phyloP scores from a whole-genome alignment of 257 asterid species.

The Apocynum venetum region DNA sequence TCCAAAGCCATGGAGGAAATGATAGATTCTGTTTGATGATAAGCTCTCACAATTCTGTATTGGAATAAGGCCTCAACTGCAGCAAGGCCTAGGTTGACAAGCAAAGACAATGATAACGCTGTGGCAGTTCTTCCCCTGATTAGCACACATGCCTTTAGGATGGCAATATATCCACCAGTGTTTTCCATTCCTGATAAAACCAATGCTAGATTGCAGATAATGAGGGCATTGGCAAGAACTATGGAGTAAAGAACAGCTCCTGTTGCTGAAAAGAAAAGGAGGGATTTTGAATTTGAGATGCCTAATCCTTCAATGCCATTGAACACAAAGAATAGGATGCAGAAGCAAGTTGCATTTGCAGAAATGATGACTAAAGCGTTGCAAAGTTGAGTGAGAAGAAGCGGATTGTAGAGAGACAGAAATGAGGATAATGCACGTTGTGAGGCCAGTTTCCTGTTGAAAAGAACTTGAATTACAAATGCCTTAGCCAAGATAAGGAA shows the following conservation, averaged over 20 bases:
- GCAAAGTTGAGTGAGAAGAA: slow-evolving; percentile 52
- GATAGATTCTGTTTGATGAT: slow-evolving; percentile 13
- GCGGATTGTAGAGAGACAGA: slow-evolving; percentile 37
- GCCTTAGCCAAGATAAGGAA: slow-evolving; percentile 66
- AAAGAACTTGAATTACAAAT: slow-evolving; percentile 30
- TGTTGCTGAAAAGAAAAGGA: slow-evolving; percentile 44
- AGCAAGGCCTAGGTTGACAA: slow-evolving; percentile 47
- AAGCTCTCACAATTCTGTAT: slow-evolving; percentile 42
- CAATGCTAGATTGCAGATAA: slow-evolving; percentile 43
- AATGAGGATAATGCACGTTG: slow-evolving; percentile 15
- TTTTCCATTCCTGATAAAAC: slow-evolving; percentile 42
- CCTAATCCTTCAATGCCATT: slow-evolving; percentile 28
- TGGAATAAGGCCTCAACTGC: slow-evolving; percentile 64
- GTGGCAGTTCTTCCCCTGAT: slow-evolving; percentile 48
- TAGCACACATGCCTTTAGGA: slow-evolving; percentile 45
- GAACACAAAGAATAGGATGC: slow-evolving; percentile 38
- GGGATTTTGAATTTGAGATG: slow-evolving; percentile 31
- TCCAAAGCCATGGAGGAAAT: slow-evolving; percentile 41
- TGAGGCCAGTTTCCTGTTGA: slow-evolving; percentile 11
- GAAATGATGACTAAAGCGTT: slow-evolving; percentile 45
- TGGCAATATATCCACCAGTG: slow-evolving; percentile 35
- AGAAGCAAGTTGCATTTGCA: slow-evolving; percentile 67
- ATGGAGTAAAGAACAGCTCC: slow-evolving; percentile 57
- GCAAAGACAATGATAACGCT: slow-evolving; percentile 52
- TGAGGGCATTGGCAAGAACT: slow-evolving; percentile 57